phyloP scores from a whole-genome alignment of 1,139 yeast species.

The Sugiyamaella sp. region DNA sequence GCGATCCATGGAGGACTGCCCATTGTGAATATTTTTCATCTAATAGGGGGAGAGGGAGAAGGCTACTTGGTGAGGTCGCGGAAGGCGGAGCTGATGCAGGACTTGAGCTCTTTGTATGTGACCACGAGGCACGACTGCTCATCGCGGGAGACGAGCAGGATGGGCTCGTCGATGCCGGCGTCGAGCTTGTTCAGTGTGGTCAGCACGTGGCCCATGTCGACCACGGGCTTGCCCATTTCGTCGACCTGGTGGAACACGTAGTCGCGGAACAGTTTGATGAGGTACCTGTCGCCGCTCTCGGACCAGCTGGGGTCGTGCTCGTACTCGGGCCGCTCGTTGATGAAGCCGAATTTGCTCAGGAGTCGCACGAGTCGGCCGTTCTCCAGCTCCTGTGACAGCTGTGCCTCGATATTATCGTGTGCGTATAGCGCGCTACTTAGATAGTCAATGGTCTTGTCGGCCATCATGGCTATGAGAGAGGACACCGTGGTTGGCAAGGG shows the following conservation, averaged over 20 bases:
- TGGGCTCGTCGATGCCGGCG: constrained; percentile 85
- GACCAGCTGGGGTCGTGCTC: constrained; percentile 63
- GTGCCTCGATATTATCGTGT: constrained; percentile 68
- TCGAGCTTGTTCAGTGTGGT: constrained; percentile 83
- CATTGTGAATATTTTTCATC: too few relatives aligned
- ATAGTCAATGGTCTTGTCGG: constrained; percentile 33
- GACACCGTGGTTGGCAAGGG: constrained; percentile 3
- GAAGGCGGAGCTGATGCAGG: constrained; percentile 71
- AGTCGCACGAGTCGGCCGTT: constrained; percentile 86
- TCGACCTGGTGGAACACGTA: constrained; percentile 84
- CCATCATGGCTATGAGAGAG: constrained; percentile 29
- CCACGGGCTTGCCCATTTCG: constrained; percentile 72
- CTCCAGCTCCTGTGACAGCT: constrained; percentile 74
- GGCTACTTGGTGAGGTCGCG: constrained; percentile 48
- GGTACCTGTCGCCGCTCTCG: constrained; percentile 75
- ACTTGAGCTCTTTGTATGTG: constrained; percentile 55
- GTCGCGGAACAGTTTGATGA: constrained; percentile 78
- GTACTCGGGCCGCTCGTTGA: constrained; percentile 74
- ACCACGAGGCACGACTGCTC: constrained; percentile 48
- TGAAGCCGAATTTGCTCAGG: constrained; percentile 76
- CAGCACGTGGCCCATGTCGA: constrained; percentile 83
- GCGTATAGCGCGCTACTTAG: constrained; percentile 57
- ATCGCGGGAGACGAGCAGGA: constrained; percentile 78
- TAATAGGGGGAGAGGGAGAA: not conserved
- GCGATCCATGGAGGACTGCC: too few relatives aligned